Base-by-base conservation (phyloP, 1,284 basidiomycete species). In the Boletus smithii region DNA sequence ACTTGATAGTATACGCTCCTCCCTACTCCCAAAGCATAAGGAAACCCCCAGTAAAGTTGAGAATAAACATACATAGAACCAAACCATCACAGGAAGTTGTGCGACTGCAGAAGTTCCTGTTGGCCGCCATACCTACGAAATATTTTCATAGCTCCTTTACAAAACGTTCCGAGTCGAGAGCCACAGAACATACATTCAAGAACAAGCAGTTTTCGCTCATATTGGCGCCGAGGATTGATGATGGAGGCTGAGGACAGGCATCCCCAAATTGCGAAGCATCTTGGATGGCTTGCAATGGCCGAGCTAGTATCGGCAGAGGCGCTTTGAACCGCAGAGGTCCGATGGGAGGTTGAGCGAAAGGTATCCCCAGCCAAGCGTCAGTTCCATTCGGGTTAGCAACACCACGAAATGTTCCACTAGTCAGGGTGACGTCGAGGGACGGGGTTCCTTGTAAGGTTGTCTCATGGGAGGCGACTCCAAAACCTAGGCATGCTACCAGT, bases 281-380 rank as follows among this genome's bases (percentile, higher is more conserved):
- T 35, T 71, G 64, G 3, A 78, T 50, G 0, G 52, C 63, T 5
- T 27, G 40, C 5, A 56, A 62, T 5, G 68, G 55, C 8, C 57
- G 59, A 8, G 61, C 63, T 58, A 83, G n/a, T n/a, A n/a, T 76
- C 2, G 80, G 66, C 0, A 76, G 65, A 2, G 87, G 85, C 22
- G 79, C 74, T 51, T 75, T 77, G 69, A 84, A 84, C 7, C 82
- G 74, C 17, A 80, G 65, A 5, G 53, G 24, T 0, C 79, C 79
- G 5, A 76, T 56, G 1, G 82, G 85, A 18, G 83, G 73, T 50
- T 78, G 66, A 14, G 81, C 84, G 53, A 77, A 89, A 0, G 82
- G 85, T 37, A 90, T 79, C 1, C 84, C 84, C 3, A 85, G 69
- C 74, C 77, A 82, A 14, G 53, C 53, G 8, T 81, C 77, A 5